phyloP scores from a whole-genome alignment of 1,284 basidiomycete genomes.

The Cutaneotrichosporon daszewskae region DNA sequence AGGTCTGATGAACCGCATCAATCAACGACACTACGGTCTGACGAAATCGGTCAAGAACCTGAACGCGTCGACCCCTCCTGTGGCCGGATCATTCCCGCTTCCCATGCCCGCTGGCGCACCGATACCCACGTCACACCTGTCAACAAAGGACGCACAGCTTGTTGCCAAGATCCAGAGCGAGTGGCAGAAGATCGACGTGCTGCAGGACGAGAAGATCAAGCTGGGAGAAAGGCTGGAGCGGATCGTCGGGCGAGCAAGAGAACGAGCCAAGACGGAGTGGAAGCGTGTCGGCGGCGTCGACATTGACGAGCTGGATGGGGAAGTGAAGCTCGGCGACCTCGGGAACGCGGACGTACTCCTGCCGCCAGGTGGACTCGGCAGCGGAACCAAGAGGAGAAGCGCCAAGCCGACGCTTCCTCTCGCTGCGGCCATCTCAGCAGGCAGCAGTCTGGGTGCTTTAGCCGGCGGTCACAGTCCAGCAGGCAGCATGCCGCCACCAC shows the following conservation, averaged over 20 bases:
- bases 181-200: slow-evolving; percentile 40
- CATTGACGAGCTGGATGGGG: slow-evolving; percentile 23
- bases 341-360: slow-evolving; percentile 35
- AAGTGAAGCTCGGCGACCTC: slow-evolving; percentile 25
- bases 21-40: slow-evolving; percentile 35
- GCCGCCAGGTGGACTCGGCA: slow-evolving; percentile 34
- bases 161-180: slow-evolving; percentile 43
- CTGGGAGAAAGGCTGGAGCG: slow-evolving; percentile 42
- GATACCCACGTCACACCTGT: slow-evolving; percentile 35
- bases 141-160: slow-evolving; percentile 37
- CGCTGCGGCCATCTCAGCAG: slow-evolving; percentile 6
- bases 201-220: slow-evolving; percentile 45
- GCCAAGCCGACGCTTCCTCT: slow-evolving; percentile 7
- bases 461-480: not conserved
- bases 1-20: slow-evolving; percentile 38
- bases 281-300: slow-evolving; percentile 42
- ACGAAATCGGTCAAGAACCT: slow-evolving; percentile 30
- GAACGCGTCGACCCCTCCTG: slow-evolving; percentile 9
- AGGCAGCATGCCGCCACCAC: slow-evolving; percentile 8
- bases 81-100: slow-evolving; percentile 20
- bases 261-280: slow-evolving; percentile 42
- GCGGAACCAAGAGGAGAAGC: slow-evolving; percentile 20
- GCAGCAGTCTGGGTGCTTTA: slow-evolving; percentile 4
- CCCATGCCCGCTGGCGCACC: slow-evolving; percentile 27
- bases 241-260: slow-evolving; percentile 39